Percentiles rank a stretch among this genome's conserved stretches.
Conservation (phyloP, 2,329 filamentous ascomycete species). For the Ascochyta lentis region DNA sequence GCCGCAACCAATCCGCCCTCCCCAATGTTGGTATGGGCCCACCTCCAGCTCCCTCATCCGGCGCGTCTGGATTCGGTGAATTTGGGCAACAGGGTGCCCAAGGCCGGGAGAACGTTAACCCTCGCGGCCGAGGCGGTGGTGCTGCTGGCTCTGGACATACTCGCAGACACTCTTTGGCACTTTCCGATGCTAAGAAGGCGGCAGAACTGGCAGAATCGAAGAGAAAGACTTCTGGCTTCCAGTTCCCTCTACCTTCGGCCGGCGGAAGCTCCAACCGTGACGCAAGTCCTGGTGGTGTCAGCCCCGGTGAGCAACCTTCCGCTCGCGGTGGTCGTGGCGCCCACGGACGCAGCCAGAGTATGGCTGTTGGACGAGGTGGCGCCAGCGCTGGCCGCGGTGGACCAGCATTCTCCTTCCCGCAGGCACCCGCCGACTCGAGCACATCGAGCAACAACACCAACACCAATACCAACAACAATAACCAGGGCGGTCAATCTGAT, state of each 20-base stretch:
- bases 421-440: constrained; percentile 58
- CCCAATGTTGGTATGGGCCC: constrained; percentile 91
- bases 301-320: constrained; percentile 35
- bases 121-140: constrained; percentile 75
- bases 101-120: constrained; percentile 70
- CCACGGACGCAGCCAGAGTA: constrained; percentile 83
- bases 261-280: constrained; percentile 63
- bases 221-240: constrained; percentile 89
- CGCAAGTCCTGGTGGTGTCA: constrained; percentile 61
- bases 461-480: constrained; percentile 25
- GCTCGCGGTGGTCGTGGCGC: constrained; percentile 60
- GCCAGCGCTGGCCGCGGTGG: constrained; percentile 67
- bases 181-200: constrained; percentile 96
- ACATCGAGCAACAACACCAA: constrained; percentile 48
- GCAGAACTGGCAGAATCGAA: constrained; percentile 97
- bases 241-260: constrained; percentile 82
- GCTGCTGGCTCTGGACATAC: constrained; percentile 77
- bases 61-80: constrained; percentile 84
- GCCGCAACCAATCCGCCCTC: constrained; percentile 96
- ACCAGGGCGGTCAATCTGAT: constrained; percentile 60
- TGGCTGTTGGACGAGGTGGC: constrained; percentile 77
- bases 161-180: constrained; percentile 89
- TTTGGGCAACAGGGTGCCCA: constrained; percentile 70
- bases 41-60: constrained; percentile 89
- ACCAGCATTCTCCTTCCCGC: constrained; percentile 74